phyloP scores from a whole-genome alignment of 768 basidiomycete species.

The Amanita thiersii region DNA sequence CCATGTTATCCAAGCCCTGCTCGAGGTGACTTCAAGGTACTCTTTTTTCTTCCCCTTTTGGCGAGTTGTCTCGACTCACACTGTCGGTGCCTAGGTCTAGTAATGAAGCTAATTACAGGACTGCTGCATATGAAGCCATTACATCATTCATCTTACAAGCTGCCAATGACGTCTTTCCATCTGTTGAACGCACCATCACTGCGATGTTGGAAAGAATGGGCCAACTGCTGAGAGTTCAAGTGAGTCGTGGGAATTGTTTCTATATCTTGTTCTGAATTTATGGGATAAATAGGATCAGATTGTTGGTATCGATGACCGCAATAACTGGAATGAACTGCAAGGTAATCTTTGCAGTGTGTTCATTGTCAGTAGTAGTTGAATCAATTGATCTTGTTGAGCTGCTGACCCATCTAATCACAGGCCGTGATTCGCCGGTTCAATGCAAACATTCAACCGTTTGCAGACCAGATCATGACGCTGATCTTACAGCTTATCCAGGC shows the following conservation, averaged over 20 bases:
- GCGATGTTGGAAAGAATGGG: slow-evolving; percentile 89
- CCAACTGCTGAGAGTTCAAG: slow-evolving; percentile 76
- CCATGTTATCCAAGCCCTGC: slow-evolving; percentile 73
- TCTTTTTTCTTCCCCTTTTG: slow-evolving; percentile 14
- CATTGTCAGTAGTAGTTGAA: slow-evolving; percentile 45
- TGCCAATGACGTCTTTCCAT: slow-evolving; percentile 66
- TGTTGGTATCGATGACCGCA: slow-evolving; percentile 89
- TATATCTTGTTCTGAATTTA: slow-evolving; percentile 1
- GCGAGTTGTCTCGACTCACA: slow-evolving; percentile 10
- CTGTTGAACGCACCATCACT: slow-evolving; percentile 76
- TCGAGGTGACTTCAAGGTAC: slow-evolving; percentile 83
- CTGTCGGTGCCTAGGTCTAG: slow-evolving; percentile 37
- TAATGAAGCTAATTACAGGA: slow-evolving; percentile 90
- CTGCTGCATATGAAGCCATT: slow-evolving; percentile 94
- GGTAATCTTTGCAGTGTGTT: slow-evolving; percentile 90
- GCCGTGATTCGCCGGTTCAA: slow-evolving; percentile 81
- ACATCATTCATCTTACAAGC: slow-evolving; percentile 80
- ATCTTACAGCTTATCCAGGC: slow-evolving; percentile 77
- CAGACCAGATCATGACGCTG: slow-evolving; percentile 93
- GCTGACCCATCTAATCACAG: slow-evolving; percentile 28
- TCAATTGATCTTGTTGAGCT: neutral
- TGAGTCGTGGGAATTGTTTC: slow-evolving; percentile 22
- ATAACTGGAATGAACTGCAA: slow-evolving; percentile 98
- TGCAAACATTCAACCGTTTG: slow-evolving; percentile 75
- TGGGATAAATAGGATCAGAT: slow-evolving; percentile 66